Evolutionary conservation across 83 land plant genomes (phyloP).

Genomic region (Picea abies): DNA sequence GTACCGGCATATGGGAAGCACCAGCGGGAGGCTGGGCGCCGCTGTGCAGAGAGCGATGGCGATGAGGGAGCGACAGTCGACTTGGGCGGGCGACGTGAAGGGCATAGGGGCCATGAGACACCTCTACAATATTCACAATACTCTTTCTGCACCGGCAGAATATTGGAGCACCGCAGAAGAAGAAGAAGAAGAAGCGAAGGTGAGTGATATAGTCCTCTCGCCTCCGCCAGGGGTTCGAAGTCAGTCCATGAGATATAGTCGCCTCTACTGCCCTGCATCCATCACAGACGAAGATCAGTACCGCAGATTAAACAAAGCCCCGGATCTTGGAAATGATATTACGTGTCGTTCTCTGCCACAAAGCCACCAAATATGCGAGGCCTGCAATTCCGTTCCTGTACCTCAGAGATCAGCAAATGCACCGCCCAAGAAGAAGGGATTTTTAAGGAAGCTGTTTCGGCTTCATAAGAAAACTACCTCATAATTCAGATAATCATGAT

Average conservation of each 20-base stretch:
- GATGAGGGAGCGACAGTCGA: not conserved
- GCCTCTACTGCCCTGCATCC: not conserved
- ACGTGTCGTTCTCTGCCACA: not conserved
- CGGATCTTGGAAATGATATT: no score
- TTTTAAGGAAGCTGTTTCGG: not conserved
- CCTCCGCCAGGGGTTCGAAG: not conserved
- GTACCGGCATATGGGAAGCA: not conserved
- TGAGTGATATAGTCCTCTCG: not conserved
- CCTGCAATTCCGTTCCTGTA: not conserved
- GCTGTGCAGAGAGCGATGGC: conserved; percentile 9
- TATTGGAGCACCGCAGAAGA: not conserved
- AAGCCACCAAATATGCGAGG: not conserved
- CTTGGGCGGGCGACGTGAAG: not conserved
- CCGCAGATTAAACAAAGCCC: no score
- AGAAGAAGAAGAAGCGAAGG: not conserved
- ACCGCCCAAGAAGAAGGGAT: not conserved
- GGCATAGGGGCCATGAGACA: not conserved
- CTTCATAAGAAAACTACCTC: not conserved
- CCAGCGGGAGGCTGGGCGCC: not conserved
- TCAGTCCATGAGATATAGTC: not conserved
- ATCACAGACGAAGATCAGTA: no score
- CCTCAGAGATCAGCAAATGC: not conserved
- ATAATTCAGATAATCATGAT: no score
- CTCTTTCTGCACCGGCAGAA: not conserved
- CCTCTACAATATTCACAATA: not conserved